phyloP scores from a whole-genome alignment of 2,329 filamentous ascomycete genomes.

The Neofusicoccum ribis region DNA sequence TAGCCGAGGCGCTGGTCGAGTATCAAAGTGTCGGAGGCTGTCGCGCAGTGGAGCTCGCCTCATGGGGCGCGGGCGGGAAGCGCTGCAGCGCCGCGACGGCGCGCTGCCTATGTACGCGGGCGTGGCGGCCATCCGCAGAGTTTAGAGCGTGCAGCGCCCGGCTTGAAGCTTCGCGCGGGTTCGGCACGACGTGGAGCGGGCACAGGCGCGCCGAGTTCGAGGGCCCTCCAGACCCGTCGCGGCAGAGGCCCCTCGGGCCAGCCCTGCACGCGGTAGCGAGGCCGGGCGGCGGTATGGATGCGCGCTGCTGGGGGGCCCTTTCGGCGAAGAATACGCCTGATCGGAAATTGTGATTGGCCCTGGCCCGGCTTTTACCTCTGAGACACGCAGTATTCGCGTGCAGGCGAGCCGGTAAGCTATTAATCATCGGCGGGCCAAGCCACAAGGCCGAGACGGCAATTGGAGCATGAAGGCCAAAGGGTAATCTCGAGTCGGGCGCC shows the following conservation, averaged over 20 bases:
- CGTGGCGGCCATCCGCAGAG: not conserved
- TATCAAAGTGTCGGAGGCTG: slow-evolving; percentile 10
- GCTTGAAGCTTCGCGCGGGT: not conserved
- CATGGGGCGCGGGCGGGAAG: not conserved
- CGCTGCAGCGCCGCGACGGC: not conserved
- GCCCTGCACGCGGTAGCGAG: slow-evolving; percentile 9
- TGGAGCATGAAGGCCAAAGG: slow-evolving; percentile 13
- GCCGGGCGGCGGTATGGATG: not conserved
- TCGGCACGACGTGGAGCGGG: not conserved
- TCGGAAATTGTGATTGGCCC: slow-evolving; percentile 14
- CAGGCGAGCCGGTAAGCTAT: slow-evolving; percentile 11
- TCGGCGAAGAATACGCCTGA: slow-evolving; percentile 8
- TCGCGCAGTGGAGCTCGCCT: slow-evolving; percentile 3
- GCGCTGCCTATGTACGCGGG: not conserved
- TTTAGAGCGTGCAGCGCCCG: not conserved
- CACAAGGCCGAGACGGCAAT: not conserved
- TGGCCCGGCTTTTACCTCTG: not conserved
- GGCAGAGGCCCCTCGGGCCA: not conserved
- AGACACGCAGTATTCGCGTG: slow-evolving; percentile 16
- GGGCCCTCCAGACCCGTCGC: not conserved
- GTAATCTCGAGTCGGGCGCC: slow-evolving; percentile 20
- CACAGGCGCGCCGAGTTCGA: not conserved
- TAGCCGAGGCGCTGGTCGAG: slow-evolving; percentile 15
- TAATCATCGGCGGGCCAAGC: slow-evolving; percentile 20
- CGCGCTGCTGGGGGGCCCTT: not conserved